Evolutionary conservation across 257 asterid species (phyloP).

Genomic region (Rauvolfia tetraphylla): DNA sequence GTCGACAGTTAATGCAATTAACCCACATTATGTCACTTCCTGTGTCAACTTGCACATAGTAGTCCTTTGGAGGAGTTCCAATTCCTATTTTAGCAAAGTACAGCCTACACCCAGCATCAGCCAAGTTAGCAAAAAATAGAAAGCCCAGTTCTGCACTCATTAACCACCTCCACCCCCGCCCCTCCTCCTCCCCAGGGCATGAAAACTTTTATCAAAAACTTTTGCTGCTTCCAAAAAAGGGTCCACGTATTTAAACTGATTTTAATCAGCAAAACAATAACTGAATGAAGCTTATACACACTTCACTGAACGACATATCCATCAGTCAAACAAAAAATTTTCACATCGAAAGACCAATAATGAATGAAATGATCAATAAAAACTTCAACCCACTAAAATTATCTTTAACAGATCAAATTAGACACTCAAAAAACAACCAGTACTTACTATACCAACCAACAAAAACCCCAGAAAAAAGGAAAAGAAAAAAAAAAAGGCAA

Average conservation of each 20-base stretch:
- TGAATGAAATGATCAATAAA: not conserved
- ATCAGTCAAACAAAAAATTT: not conserved
- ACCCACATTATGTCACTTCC: slow-evolving; percentile 98
- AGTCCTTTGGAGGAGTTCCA: slow-evolving; percentile 91
- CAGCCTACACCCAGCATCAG: slow-evolving; percentile 51
- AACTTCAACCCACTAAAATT: not conserved
- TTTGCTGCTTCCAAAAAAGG: too few species aligned
- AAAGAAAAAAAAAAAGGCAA: not conserved
- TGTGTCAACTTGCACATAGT: slow-evolving; percentile 96
- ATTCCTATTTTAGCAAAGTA: slow-evolving; percentile 95
- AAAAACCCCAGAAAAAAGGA: not conserved
- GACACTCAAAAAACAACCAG: not conserved
- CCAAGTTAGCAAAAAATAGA: not conserved
- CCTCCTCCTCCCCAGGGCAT: too few species aligned
- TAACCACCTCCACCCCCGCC: not conserved
- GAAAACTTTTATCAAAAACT: not conserved
- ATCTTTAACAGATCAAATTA: not conserved
- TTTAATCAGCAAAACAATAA: not conserved
- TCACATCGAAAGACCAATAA: not conserved
- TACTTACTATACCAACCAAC: not conserved
- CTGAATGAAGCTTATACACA: too few species aligned
- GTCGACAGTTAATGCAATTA: slow-evolving; percentile 82
- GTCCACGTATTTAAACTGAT: not conserved
- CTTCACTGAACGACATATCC: not conserved
- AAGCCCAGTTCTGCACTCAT: not conserved